Evolutionary conservation across 1,139 yeast species (phyloP).

Genomic region (Lodderomyces parapsilosis): DNA sequence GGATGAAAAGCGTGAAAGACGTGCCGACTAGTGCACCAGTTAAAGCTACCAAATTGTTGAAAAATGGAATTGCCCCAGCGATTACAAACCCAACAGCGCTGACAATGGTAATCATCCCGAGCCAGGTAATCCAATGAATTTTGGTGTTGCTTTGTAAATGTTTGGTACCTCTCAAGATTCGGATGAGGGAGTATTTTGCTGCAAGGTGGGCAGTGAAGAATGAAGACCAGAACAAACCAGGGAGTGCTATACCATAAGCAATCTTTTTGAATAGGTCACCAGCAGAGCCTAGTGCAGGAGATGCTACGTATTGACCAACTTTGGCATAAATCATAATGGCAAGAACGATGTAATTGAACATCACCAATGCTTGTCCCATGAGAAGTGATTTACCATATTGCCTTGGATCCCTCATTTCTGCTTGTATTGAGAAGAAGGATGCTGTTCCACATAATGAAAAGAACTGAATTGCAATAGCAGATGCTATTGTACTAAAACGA

Average conservation of each 20-base stretch:
- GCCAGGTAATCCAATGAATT: background rate
- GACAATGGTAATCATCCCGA: background rate
- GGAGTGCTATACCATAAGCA: background rate
- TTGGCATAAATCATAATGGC: background rate
- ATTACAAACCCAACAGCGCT: background rate
- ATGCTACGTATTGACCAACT: background rate
- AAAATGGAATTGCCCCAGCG: background rate
- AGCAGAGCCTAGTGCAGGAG: background rate
- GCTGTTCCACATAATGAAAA: slow-evolving; percentile 1
- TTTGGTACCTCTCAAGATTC: background rate
- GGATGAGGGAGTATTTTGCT: background rate
- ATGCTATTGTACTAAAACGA: background rate
- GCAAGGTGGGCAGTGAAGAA: slow-evolving; percentile 1
- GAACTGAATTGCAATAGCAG: background rate
- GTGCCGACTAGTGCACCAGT: background rate
- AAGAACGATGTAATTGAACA: background rate
- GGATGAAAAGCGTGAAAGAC: background rate
- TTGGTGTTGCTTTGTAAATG: slow-evolving; percentile 1
- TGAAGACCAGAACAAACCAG: background rate
- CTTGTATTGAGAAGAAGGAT: background rate
- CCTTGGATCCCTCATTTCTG: background rate
- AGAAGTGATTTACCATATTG: background rate
- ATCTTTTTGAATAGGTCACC: background rate
- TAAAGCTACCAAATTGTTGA: background rate
- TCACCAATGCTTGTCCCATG: background rate